Evolutionary conservation across 768 basidiomycete genomes (phyloP), one percentile per base, ranked within the genome.

Genomic region (Butyriboletus loyo): DNA sequence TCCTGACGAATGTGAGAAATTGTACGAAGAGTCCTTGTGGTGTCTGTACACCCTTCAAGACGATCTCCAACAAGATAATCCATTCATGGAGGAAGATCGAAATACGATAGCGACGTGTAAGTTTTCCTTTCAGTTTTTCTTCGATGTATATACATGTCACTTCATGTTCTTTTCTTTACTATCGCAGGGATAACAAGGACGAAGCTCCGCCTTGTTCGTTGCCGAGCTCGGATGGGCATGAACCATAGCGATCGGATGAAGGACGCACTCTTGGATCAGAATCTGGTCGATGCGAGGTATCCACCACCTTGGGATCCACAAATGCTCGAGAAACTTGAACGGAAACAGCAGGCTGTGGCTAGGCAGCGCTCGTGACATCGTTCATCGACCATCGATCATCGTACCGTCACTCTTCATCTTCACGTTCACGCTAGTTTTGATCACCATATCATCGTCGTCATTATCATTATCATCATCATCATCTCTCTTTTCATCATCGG

Each of bases 21-120:
- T 96, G 34, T 99, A 98, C 70, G 95, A 98, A 63, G 92, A 92
- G 61, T 92, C 92, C 0, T 69, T 98, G 8, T 97, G 93, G 92
- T 89, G 94, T 66, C 76, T 98, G 28, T 91, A 94, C 58, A 89
- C 93, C 0, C 76, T 98, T 8, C 87, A 94, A 66, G 97, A 98
- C 65, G 89, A 96, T 62, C 75, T 92, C 2, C 87, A 92, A 67
- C 81, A 77, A 9, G 88, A 85, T 14, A 92, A 91, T 64, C 89
- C 91, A 3, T 92, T 86, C 69, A 80, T 85, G 80, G 88, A 89
- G 46, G 89, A 92, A 59, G 91, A 92, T 61, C 79, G 85, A 28
- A 79, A 81, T 36, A 90, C 87, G 5, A 89, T 92, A 43, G 79
- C 82, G 15, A 89, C 81, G 3, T 92, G 89, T 89, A 54, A 37